These are phyloP conservation scores for Guyanaporus albipodus DNA, from an alignment of 768 basidiomycete genomes.

Conservation along the genomic window DNA sequence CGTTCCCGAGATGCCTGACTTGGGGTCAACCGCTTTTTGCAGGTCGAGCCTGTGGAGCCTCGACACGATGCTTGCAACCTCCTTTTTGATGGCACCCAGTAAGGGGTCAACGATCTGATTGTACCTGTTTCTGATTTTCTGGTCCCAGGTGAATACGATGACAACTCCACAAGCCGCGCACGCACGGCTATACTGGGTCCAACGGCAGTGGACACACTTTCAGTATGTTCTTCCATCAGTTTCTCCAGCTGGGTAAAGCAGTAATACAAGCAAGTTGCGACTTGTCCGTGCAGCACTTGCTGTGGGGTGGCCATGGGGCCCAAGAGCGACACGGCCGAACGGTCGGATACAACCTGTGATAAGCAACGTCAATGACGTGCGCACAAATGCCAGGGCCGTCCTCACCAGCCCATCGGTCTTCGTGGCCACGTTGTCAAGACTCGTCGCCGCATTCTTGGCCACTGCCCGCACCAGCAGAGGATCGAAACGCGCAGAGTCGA, in stretches of 20 bases:
- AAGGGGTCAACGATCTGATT: conserved; percentile 60
- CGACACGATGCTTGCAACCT: conserved; percentile 73
- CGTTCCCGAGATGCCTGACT: conserved; percentile 44
- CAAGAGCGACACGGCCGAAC: conserved; percentile 67
- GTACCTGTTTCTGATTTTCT: conserved; percentile 37
- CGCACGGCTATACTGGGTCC: conserved; percentile 57
- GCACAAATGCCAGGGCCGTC: neutral
- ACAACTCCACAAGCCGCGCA: neutral
- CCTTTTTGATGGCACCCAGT: conserved; percentile 67
- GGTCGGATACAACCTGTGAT: conserved; percentile 60
- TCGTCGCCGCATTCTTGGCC: conserved; percentile 65
- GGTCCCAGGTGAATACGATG: conserved; percentile 1
- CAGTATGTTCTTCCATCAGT: conserved; percentile 22
- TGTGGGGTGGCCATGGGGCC: conserved; percentile 78
- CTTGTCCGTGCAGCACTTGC: conserved; percentile 70
- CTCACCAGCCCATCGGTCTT: conserved; percentile 70
- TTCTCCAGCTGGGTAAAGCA: conserved; percentile 26
- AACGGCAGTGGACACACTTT: conserved; percentile 50
- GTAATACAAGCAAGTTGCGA: conserved; percentile 62
- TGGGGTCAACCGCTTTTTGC: conserved; percentile 64
- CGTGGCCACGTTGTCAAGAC: conserved; percentile 64
- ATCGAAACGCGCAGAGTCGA: conserved; percentile 52
- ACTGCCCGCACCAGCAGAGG: conserved; percentile 79
- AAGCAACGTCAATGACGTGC: neutral
- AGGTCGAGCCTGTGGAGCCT: conserved; percentile 86